Evolutionary conservation across 208 protist genomes (phyloP).

Genomic region (Leishmania tropica): DNA sequence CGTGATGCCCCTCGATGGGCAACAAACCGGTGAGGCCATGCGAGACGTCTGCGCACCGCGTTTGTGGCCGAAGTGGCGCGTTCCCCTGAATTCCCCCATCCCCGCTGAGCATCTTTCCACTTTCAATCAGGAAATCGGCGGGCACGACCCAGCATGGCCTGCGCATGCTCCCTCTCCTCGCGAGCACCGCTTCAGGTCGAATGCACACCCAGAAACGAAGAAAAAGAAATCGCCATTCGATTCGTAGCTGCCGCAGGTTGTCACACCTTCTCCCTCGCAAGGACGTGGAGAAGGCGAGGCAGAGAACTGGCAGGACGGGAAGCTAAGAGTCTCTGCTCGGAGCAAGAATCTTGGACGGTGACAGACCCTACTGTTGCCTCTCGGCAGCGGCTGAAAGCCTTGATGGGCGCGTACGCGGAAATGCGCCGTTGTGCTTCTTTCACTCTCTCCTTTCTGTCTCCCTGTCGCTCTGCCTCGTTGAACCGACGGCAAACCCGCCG

Average conservation of each 20-base stretch:
- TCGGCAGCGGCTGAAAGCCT: not conserved
- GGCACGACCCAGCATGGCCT: not conserved
- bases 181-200: not conserved
- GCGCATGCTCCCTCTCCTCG: not conserved
- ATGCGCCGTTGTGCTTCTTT: not conserved
- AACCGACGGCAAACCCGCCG: not conserved
- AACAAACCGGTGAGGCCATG: not conserved
- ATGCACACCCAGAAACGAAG: not conserved
- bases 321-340: not conserved
- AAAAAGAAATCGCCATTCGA: not conserved
- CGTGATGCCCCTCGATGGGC: not conserved
- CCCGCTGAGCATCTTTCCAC: not conserved
- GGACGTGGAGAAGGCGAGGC: not conserved
- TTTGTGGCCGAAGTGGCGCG: not conserved
- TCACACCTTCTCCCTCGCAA: not conserved
- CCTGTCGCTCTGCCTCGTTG: constrained; percentile 35
- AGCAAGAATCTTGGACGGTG: not conserved
- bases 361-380: not conserved
- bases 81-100: not conserved
- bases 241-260: not conserved
- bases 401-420: not conserved
- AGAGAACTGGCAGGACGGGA: not conserved
- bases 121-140: not conserved
- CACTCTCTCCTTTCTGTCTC: constrained; percentile 33
- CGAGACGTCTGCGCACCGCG: not conserved